Conservation (phyloP, 2,329 filamentous ascomycete species). For the Penicillium carneum region DNA sequence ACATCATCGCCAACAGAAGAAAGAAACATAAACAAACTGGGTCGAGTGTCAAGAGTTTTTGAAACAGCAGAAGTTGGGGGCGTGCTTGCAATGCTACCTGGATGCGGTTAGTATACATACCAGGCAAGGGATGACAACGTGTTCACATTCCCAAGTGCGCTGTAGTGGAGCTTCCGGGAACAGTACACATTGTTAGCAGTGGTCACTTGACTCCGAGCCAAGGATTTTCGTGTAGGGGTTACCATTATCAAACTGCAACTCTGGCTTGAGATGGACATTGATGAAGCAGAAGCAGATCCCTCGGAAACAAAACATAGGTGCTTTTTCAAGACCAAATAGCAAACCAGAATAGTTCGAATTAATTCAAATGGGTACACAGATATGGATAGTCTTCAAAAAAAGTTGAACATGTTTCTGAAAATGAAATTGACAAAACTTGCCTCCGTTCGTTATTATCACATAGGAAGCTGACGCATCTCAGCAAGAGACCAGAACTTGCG, state of each 20-base stretch:
- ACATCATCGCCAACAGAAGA: background rate
- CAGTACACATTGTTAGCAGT: background rate
- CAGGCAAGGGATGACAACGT: conserved; percentile 18
- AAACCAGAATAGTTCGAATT: background rate
- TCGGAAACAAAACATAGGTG: background rate
- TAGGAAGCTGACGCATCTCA: conserved; percentile 75
- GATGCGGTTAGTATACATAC: conserved; percentile 16
- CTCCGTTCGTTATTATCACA: conserved; percentile 54
- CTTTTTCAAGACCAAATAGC: background rate
- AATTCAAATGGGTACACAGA: background rate
- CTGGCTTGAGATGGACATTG: background rate
- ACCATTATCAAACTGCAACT: too few relatives aligned
- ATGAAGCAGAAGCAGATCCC: background rate
- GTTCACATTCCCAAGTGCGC: conserved; percentile 22
- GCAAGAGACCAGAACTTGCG: conserved; percentile 77
- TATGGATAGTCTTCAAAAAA: background rate
- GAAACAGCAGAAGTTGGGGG: background rate
- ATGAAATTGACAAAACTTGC: background rate
- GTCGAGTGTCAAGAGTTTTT: background rate
- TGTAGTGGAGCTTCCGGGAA: conserved; percentile 7
- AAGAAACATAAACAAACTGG: background rate
- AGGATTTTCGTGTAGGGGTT: background rate
- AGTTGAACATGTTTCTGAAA: background rate
- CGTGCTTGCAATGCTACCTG: background rate
- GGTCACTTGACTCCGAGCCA: background rate